Evolutionary conservation across 2,329 filamentous ascomycete genomes (phyloP).

Genomic region (Teratosphaeria pseudoeucalypti): DNA sequence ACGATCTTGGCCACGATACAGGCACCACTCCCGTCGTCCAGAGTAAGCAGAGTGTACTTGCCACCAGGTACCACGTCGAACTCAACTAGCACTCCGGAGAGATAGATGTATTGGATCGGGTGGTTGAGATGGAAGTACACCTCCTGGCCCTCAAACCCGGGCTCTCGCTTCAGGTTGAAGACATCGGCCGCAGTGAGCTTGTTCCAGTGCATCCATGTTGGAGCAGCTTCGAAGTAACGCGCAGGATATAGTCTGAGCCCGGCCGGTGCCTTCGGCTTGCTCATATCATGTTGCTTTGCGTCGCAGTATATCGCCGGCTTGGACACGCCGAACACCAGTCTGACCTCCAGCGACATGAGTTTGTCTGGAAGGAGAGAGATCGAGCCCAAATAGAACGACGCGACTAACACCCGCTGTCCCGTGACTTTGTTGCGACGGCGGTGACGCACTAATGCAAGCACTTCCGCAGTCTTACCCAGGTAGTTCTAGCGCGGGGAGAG

Average conservation of each 20-base stretch:
- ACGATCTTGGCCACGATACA: slow-evolving; percentile 47
- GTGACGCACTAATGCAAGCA: slow-evolving; percentile 1
- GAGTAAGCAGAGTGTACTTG: slow-evolving; percentile 38
- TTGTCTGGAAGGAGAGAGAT: not conserved
- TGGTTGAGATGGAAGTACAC: slow-evolving; percentile 48
- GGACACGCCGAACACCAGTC: not conserved
- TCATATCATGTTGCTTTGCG: not conserved
- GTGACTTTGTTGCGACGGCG: not conserved
- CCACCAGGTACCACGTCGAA: slow-evolving; percentile 28
- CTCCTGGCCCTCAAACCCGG: slow-evolving; percentile 44
- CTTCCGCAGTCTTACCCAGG: not conserved
- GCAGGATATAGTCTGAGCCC: slow-evolving; percentile 40
- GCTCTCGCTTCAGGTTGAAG: slow-evolving; percentile 38
- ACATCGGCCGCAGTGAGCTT: slow-evolving; percentile 48
- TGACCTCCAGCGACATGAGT: not conserved
- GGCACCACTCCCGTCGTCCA: slow-evolving; percentile 53
- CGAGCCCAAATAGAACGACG: not conserved
- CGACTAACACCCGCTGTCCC: not conserved
- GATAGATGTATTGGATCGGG: slow-evolving; percentile 37
- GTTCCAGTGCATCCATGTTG: slow-evolving; percentile 55
- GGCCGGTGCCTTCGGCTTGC: not conserved
- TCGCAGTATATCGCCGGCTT: not conserved
- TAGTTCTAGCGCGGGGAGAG: too few species aligned
- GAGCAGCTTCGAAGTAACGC: slow-evolving; percentile 49
- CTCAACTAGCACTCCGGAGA: slow-evolving; percentile 36